Conservation (phyloP, 495 filamentous ascomycete genomes). For the Neurospora sp. region DNA sequence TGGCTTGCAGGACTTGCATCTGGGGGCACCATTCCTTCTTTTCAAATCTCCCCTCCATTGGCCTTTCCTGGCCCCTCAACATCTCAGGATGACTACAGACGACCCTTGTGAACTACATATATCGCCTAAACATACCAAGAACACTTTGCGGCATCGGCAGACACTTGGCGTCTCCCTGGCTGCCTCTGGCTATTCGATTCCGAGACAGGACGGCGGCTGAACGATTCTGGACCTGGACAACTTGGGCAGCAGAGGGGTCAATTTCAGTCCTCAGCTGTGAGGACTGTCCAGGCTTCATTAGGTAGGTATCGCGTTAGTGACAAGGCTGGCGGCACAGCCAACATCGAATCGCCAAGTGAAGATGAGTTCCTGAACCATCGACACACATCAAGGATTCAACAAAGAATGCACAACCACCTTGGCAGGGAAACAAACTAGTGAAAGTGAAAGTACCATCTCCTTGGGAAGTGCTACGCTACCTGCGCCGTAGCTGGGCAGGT, state of each 20-base stretch:
- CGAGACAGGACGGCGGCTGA: neutral
- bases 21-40: neutral
- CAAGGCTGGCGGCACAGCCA: neutral
- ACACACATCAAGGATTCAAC: neutral
- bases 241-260: neutral
- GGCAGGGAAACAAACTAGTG: neutral
- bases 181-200: neutral
- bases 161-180: neutral
- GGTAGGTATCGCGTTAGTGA: neutral
- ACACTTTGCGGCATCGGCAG: neutral
- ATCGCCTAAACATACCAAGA: neutral
- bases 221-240: neutral
- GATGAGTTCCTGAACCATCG: neutral
- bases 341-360: neutral
- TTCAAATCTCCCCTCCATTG: neutral
- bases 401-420: neutral
- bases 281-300: neutral
- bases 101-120: neutral
- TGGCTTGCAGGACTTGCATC: neutral
- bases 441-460: neutral
- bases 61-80: neutral
- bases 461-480: neutral
- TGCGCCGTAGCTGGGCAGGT: neutral
- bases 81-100: neutral
- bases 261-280: neutral